phyloP scores from a whole-genome alignment of 257 asterid species.

The Salvia miltiorrhiza region DNA sequence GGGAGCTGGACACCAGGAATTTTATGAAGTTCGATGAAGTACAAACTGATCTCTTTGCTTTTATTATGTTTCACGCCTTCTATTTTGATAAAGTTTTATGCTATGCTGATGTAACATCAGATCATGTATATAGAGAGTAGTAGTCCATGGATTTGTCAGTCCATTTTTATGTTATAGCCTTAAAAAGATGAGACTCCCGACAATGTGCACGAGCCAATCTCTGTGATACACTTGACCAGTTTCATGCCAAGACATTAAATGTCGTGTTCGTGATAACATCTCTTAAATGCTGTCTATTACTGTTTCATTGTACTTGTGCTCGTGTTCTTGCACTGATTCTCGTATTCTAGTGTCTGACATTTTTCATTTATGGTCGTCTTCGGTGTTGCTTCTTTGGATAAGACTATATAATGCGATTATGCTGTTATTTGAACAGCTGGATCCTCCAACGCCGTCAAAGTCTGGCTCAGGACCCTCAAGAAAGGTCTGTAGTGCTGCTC shows the following conservation, averaged over 20 bases:
- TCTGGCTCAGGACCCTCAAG: slow-evolving; percentile 86
- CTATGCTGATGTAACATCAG: neutral
- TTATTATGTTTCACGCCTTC: slow-evolving; percentile 10
- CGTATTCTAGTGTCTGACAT: slow-evolving; percentile 1
- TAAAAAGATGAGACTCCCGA: neutral
- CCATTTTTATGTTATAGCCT: neutral
- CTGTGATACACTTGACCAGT: neutral
- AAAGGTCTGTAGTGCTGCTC: slow-evolving; percentile 48
- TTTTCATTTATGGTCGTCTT: slow-evolving; percentile 4
- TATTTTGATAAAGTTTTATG: neutral
- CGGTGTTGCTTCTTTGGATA: slow-evolving; percentile 10
- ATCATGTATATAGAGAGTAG: neutral
- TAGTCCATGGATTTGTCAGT: neutral
- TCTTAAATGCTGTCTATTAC: neutral
- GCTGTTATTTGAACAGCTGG: slow-evolving; percentile 48
- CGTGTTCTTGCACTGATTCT: neutral
- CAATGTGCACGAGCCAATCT: neutral
- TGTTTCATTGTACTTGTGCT: neutral
- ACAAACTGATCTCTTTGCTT: slow-evolving; percentile 24
- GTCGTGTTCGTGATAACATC: neutral
- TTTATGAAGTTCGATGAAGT: slow-evolving; percentile 97
- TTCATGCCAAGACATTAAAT: neutral
- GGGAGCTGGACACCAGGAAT: slow-evolving; percentile 92
- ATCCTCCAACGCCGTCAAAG: slow-evolving; percentile 70
- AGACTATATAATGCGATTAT: slow-evolving; percentile 26